phyloP scores from a whole-genome alignment of 2,329 filamentous ascomycete genomes.

The Ophiostoma ips region DNA sequence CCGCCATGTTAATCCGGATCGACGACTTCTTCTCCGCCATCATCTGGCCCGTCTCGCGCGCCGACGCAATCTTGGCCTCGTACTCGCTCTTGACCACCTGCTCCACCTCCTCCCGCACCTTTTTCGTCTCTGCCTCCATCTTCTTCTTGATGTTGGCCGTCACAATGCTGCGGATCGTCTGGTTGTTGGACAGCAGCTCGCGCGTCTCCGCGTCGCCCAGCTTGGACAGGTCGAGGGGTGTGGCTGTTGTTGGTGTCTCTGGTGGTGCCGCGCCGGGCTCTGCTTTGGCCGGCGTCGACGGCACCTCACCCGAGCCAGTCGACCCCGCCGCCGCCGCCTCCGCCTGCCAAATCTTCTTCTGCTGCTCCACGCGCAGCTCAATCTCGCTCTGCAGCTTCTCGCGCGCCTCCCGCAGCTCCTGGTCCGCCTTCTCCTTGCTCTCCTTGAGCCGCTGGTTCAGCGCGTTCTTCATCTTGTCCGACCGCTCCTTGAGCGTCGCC shows the following conservation, averaged over 20 bases:
- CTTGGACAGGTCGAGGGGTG: slow-evolving; percentile 28
- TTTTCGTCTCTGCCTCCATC: slow-evolving; percentile 50
- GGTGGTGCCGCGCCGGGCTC: slow-evolving; percentile 19
- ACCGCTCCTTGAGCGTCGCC: slow-evolving; percentile 47
- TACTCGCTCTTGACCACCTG: slow-evolving; percentile 31
- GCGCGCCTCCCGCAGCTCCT: slow-evolving; percentile 37
- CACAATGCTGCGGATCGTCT: slow-evolving; percentile 44
- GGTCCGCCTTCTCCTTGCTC: slow-evolving; percentile 38
- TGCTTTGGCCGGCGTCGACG: slow-evolving; percentile 5
- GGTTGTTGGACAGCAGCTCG: slow-evolving; percentile 41
- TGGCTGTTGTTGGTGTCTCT: slow-evolving; percentile 17
- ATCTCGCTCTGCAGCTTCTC: slow-evolving; percentile 34
- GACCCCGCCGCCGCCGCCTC: slow-evolving; percentile 26
- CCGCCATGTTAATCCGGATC: slow-evolving; percentile 64
- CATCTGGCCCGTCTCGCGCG: slow-evolving; percentile 50
- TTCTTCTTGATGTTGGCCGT: slow-evolving; percentile 54
- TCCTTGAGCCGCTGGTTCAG: slow-evolving; percentile 60
- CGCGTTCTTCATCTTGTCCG: slow-evolving; percentile 54
- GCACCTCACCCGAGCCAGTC: too few relatives aligned
- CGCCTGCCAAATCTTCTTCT: slow-evolving; percentile 47
- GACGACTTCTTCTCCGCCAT: slow-evolving; percentile 63
- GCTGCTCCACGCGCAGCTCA: slow-evolving; percentile 42
- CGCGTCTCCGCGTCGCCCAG: slow-evolving; percentile 42
- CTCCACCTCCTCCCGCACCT: slow-evolving; percentile 40
- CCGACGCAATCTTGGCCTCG: slow-evolving; percentile 39